phyloP scores from a whole-genome alignment of 805 yeast genomes.

The Candida mattraensis region DNA sequence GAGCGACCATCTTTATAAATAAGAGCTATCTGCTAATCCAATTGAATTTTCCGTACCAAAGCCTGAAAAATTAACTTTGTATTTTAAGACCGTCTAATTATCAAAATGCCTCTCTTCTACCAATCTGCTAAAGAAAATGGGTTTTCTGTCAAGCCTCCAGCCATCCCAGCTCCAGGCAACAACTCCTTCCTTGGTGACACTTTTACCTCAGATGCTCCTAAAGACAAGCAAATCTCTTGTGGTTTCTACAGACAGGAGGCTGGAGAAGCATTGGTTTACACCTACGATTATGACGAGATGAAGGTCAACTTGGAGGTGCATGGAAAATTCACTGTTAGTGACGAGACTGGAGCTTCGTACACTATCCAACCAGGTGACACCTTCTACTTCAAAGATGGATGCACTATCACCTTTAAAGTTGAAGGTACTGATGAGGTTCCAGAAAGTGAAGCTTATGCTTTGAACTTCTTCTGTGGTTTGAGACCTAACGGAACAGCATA shows the following conservation, averaged over 20 bases:
- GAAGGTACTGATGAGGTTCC: constrained; percentile 36
- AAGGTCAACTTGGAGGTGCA: constrained; percentile 67
- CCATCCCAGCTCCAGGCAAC: constrained; percentile 62
- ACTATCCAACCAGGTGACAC: constrained; percentile 65
- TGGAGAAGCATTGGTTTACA: constrained; percentile 69
- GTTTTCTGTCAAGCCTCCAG: constrained; percentile 53
- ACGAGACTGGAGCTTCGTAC: constrained; percentile 61
- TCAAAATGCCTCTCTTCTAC: constrained; percentile 55
- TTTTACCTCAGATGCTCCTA: constrained; percentile 59
- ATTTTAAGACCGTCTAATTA: not conserved
- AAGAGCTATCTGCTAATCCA: not conserved
- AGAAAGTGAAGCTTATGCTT: constrained; percentile 52
- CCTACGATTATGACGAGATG: constrained; percentile 67
- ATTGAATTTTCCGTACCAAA: not conserved
- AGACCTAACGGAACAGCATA: constrained; percentile 46
- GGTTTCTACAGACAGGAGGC: constrained; percentile 71
- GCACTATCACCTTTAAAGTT: constrained; percentile 61
- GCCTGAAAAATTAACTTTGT: no score
- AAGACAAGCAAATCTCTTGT: constrained; percentile 58
- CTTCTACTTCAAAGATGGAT: constrained; percentile 65
- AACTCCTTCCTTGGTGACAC: constrained; percentile 70
- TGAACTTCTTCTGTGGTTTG: constrained; percentile 61
- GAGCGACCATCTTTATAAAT: constrained; percentile 8
- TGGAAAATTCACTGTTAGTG: constrained; percentile 62
- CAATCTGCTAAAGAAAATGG: constrained; percentile 51